These are phyloP conservation scores for Trypanosoma platydactyli DNA, from an alignment of 208 protist species.

Conservation along the genomic window DNA sequence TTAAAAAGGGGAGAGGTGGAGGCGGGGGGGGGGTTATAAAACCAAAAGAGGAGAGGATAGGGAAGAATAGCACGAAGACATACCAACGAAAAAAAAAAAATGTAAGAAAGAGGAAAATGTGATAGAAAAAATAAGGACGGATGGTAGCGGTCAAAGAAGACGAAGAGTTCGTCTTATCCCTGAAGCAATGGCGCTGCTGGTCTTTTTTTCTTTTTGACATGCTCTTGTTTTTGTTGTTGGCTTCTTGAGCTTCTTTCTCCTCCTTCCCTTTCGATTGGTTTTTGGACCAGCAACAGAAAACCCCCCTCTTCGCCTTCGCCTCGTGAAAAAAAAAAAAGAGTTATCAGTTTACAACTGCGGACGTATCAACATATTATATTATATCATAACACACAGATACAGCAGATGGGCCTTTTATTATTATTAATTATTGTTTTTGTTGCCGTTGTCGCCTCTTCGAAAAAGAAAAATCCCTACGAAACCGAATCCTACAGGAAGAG, in stretches of 20 bases:
- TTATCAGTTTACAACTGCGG: too few species aligned
- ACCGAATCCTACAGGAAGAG: background rate
- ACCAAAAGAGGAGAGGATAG: conserved; percentile 18
- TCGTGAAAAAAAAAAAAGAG: too few species aligned
- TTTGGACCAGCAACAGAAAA: background rate
- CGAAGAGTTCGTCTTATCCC: background rate
- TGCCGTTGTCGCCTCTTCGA: too few species aligned
- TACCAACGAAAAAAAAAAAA: background rate
- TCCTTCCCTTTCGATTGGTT: background rate
- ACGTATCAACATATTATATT: too few species aligned
- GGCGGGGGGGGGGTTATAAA: conserved; percentile 32
- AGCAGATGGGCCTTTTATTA: too few species aligned
- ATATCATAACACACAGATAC: too few species aligned
- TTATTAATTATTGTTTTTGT: background rate
- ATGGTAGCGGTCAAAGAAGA: too few species aligned
- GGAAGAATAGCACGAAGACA: conserved; percentile 9
- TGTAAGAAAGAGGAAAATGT: background rate
- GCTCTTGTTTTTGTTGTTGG: conserved; percentile 10
- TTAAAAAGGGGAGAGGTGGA: background rate
- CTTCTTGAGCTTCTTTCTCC: background rate
- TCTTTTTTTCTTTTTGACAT: conserved; percentile 22
- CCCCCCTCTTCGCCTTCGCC: too few species aligned
- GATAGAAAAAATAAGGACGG: background rate
- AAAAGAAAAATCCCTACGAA: too few species aligned
- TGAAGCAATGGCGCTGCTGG: background rate